phyloP scores from a whole-genome alignment of 2,329 filamentous ascomycete genomes.

The Pezicula radicicola region DNA sequence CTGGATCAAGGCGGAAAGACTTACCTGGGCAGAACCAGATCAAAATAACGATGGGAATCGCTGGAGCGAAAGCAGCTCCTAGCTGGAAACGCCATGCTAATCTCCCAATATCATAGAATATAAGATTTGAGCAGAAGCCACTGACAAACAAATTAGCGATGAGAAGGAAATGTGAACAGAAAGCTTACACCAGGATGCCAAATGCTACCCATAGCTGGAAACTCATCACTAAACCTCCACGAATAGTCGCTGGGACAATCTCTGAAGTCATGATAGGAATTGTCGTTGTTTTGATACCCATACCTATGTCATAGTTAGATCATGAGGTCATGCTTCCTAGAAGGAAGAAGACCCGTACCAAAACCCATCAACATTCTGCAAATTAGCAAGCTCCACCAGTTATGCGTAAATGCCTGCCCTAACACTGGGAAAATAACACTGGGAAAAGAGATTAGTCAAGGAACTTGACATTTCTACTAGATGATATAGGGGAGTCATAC shows the following conservation, averaged over 20 bases:
- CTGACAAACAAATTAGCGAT: background rate
- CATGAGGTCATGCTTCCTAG: slow-evolving; percentile 33
- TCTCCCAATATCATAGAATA: slow-evolving; percentile 47
- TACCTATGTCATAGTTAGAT: slow-evolving; percentile 39
- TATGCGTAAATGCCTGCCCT: slow-evolving; percentile 66
- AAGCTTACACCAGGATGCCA: slow-evolving; percentile 47
- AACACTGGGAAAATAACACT: slow-evolving; percentile 64
- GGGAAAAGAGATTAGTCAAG: background rate
- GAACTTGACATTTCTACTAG: background rate
- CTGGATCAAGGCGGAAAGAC: background rate
- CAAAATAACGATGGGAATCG: slow-evolving; percentile 51
- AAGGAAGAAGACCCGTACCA: slow-evolving; percentile 62
- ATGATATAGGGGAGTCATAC: background rate
- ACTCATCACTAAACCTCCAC: slow-evolving; percentile 76
- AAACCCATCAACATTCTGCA: slow-evolving; percentile 67
- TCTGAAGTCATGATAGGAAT: slow-evolving; percentile 77
- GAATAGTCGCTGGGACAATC: slow-evolving; percentile 64
- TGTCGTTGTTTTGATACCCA: slow-evolving; percentile 66
- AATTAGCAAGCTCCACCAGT: slow-evolving; percentile 68
- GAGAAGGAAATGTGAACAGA: background rate
- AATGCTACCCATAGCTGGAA: slow-evolving; percentile 71
- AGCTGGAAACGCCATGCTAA: slow-evolving; percentile 61
- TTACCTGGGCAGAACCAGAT: slow-evolving; percentile 60
- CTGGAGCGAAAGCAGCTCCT: slow-evolving; percentile 57
- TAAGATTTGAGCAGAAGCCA: slow-evolving; percentile 60